Conservation (phyloP, 2,329 filamentous ascomycete genomes). For the Aureobasidium subglaciale region DNA sequence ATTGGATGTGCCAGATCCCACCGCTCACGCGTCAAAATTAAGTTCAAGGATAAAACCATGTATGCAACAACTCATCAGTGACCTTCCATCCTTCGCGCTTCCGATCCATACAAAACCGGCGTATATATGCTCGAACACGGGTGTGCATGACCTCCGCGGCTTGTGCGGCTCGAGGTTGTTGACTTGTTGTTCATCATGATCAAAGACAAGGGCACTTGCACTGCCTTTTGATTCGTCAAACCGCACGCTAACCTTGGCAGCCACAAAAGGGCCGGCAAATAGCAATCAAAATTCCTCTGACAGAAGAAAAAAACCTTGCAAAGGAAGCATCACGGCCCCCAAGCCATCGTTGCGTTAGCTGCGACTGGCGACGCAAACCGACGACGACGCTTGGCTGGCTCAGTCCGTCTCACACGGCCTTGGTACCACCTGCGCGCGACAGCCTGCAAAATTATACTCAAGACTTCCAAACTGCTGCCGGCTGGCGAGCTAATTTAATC, state of each 20-base stretch:
- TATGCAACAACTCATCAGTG: constrained; percentile 13
- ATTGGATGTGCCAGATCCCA: constrained; percentile 9
- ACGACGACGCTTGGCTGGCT: constrained; percentile 14
- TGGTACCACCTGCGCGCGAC: constrained; percentile 6
- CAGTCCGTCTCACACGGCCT: constrained; percentile 13
- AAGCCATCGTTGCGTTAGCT: constrained; percentile 14
- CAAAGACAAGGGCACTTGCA: constrained; percentile 10
- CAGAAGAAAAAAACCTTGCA: constrained; percentile 13
- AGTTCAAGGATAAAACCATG: constrained; percentile 13
- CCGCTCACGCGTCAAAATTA: constrained; percentile 12
- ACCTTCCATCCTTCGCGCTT: constrained; percentile 3
- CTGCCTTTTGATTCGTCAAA: constrained; percentile 8
- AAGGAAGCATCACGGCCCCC: not conserved
- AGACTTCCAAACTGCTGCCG: constrained; percentile 6
- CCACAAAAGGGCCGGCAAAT: constrained; percentile 15
- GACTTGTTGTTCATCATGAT: constrained; percentile 5
- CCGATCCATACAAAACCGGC: constrained; percentile 6
- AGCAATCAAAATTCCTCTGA: constrained; percentile 8
- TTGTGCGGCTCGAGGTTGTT: constrained; percentile 12
- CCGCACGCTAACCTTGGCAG: constrained; percentile 10
- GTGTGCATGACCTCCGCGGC: constrained; percentile 14
- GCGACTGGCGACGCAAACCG: constrained; percentile 5
- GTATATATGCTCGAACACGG: constrained; percentile 12
- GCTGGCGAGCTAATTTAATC: constrained; percentile 16
- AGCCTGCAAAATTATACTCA: constrained; percentile 10